phyloP scores from a whole-genome alignment of 768 basidiomycete species.

The Harrya chromipes region DNA sequence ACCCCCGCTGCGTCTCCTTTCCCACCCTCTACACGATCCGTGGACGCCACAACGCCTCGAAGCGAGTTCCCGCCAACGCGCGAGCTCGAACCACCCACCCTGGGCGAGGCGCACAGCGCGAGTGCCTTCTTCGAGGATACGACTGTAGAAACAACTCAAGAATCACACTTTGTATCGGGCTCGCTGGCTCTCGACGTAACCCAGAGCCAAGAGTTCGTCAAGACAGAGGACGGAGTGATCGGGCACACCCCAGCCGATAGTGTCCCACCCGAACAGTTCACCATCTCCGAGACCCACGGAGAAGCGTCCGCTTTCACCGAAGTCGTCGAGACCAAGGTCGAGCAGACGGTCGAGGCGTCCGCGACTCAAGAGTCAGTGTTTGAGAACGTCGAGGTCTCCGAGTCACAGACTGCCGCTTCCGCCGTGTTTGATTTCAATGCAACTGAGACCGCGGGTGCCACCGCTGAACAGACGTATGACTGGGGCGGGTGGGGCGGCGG shows the following conservation, averaged over 20 bases:
- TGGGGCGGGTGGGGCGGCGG: neutral
- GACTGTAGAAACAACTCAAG: neutral
- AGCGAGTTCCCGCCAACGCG: slow-evolving; percentile 11
- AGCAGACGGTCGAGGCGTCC: slow-evolving; percentile 9
- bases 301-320: neutral
- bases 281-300: slow-evolving; percentile 4
- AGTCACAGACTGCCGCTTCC: neutral
- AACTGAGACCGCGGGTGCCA: neutral
- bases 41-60: slow-evolving; percentile 20
- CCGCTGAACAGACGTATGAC: neutral
- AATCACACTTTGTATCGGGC: neutral
- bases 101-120: slow-evolving; percentile 10
- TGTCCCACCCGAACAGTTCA: slow-evolving; percentile 21
- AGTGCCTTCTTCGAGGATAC: neutral
- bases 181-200: slow-evolving; percentile 15
- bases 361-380: slow-evolving; percentile 3
- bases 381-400: neutral
- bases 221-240: slow-evolving; percentile 1
- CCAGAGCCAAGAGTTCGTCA: neutral
- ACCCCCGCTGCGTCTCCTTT: slow-evolving; percentile 30
- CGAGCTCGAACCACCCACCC: slow-evolving; percentile 7
- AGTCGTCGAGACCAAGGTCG: slow-evolving; percentile 1
- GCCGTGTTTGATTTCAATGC: too few relatives aligned
- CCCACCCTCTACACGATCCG: slow-evolving; percentile 21
- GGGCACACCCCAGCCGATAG: slow-evolving; percentile 30